Base-by-base conservation (phyloP, 108 stramenopile species). In the Fistulifera solaris region DNA sequence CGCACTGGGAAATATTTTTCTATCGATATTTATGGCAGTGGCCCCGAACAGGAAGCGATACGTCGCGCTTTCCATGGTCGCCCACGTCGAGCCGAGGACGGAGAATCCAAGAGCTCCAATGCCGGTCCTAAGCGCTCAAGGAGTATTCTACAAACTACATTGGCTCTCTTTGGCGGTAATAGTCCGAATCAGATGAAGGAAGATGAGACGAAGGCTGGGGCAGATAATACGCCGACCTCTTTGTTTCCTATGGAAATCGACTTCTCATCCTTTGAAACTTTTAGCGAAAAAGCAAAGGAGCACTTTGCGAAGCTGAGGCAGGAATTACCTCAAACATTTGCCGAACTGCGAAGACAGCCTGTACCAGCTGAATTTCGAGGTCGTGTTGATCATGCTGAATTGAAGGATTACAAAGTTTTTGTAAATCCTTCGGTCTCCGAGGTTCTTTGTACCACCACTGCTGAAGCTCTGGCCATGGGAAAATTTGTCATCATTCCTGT, bases 401-500 rank as follows among this genome's bases (percentile, higher is more conserved):
- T 84, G 27, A 48, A 63, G 18, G 57, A 67, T 16, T 76, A 81
- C 67, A 88, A 77, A 48, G 61, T 87, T n/a, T 85, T 93, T 54
- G 76, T 93, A 14, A 93, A 93, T 58, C 91, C 91, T 24, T 84
- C 82, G 23, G 54, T 80, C 0, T 78, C 83, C 15, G 91, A 93
- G 45, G 91, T 93, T 11, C 58, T 93, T 10, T 86, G 85, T 48
- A 93, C 91, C 0, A 86, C 91, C 19, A 87, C 85, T 22, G 82
- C 77, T 2, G 80, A 82, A 59, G 72, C 72, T 0, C 51, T 77
- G 16, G 75, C 91, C 0, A 93, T 93, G 91, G 85, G 85, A 11
- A 88, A 93, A 47, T 93, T 81, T 54, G 85, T 69, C 8, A 77
- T 87, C 26, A 63, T 87, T 44, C 86, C 86, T 1, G 57, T 69